These are phyloP conservation scores for Cylindrotheca closterium DNA, from an alignment of 108 stramenopile species.

Conservation along the genomic window DNA sequence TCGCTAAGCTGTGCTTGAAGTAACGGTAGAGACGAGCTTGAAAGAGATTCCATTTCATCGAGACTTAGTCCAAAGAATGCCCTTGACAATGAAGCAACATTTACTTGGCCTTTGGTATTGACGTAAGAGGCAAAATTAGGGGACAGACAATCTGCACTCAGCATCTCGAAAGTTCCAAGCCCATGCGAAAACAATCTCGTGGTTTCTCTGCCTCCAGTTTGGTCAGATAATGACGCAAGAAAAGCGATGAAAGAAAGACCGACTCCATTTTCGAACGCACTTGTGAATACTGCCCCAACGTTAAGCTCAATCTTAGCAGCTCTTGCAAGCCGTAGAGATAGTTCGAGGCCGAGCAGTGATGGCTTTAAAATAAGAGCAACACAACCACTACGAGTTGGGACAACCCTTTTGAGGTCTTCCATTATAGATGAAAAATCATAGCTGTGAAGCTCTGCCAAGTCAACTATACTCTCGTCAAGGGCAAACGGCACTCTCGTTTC, in stretches of 20 bases:
- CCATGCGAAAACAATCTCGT: constrained; percentile 61
- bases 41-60: constrained; percentile 57
- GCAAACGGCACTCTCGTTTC: constrained; percentile 58
- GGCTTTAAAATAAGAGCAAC: constrained; percentile 85
- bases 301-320: constrained; percentile 61
- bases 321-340: constrained; percentile 62
- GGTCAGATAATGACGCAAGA: constrained; percentile 63
- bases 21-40: constrained; percentile 8
- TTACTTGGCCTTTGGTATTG: constrained; percentile 60
- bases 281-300: constrained; percentile 71
- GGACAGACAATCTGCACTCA: constrained; percentile 67
- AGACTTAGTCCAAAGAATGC: constrained; percentile 76
- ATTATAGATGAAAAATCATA: constrained; percentile 46
- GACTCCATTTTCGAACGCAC: constrained; percentile 80
- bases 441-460: constrained; percentile 47
- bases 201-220: constrained; percentile 19
- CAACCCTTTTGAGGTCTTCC: constrained; percentile 26
- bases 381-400: constrained; percentile 44
- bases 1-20: not conserved
- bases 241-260: constrained; percentile 70
- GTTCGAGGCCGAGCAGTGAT: constrained; percentile 76
- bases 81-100: constrained; percentile 69
- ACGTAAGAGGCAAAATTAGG: constrained; percentile 84
- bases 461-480: constrained; percentile 79
- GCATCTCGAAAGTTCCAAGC: constrained; percentile 70